Percentiles rank a stretch among this genome's conserved stretches.
These are phyloP conservation scores for Lignosus rhinocerotis DNA, from an alignment of 1,284 basidiomycete genomes.

Conservation along the genomic window DNA sequence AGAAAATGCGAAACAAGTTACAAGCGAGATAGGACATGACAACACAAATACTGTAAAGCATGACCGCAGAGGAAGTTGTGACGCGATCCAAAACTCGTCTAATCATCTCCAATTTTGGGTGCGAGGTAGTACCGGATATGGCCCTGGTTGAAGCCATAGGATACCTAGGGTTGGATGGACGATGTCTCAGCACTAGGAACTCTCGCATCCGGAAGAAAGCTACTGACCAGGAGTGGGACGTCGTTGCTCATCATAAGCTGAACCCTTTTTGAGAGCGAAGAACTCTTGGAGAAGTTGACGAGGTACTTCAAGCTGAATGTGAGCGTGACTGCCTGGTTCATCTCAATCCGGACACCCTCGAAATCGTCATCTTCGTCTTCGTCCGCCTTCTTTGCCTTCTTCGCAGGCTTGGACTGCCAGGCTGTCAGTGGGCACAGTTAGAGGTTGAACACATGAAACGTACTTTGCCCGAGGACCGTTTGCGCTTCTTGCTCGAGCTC, in stretches of 20 bases:
- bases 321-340: conserved; percentile 89
- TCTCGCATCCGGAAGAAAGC: neutral
- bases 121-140: conserved; percentile 86
- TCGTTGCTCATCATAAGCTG: conserved; percentile 89
- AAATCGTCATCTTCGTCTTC: conserved; percentile 46
- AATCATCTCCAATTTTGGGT: conserved; percentile 87
- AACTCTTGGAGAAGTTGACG: conserved; percentile 94
- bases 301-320: conserved; percentile 99
- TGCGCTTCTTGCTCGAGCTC: conserved; percentile 58
- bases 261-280: conserved; percentile 73
- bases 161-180: conserved; percentile 54
- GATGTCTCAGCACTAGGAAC: neutral
- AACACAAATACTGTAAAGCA: conserved; percentile 3
- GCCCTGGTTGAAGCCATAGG: conserved; percentile 84
- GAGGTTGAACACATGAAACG: conserved; percentile 12
- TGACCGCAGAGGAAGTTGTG: neutral
- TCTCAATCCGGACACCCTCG: conserved; percentile 76
- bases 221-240: conserved; percentile 80
- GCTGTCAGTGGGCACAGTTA: neutral
- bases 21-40: conserved; percentile 2
- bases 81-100: neutral
- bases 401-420: conserved; percentile 48
- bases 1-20: conserved; percentile 1
- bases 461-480: conserved; percentile 61
- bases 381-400: conserved; percentile 52